Conservation (phyloP, 345 rosid genomes). For the Gossypium thurberi region DNA sequence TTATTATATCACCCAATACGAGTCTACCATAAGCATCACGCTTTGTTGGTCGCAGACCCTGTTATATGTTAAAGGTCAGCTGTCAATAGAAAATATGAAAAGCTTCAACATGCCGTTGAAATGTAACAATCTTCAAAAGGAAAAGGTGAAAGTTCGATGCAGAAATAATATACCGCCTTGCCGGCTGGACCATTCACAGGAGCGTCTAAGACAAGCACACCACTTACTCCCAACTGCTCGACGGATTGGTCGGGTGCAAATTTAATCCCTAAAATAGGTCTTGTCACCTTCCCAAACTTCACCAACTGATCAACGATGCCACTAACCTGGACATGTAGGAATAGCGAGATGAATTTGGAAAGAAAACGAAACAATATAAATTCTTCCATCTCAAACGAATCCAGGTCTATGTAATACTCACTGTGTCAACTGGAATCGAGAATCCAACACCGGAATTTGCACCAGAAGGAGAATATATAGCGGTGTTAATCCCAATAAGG, state of each 20-base stretch:
- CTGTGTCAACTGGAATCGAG: conserved; percentile 96
- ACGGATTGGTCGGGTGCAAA: conserved; percentile 99
- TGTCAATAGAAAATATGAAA: neutral
- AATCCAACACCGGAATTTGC: conserved; percentile 98
- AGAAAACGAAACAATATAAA: neutral
- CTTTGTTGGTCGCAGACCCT: conserved; percentile 80
- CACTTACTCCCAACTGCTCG: conserved; percentile 89
- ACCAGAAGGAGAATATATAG: conserved; percentile 97
- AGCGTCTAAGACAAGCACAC: conserved; percentile 97
- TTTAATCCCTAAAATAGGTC: conserved; percentile 90
- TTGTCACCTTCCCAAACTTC: conserved; percentile 78
- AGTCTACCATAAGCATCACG: conserved; percentile 89
- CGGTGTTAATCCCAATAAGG: conserved; percentile 89
- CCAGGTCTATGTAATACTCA: conserved; percentile 31
- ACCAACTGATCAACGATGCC: conserved; percentile 93
- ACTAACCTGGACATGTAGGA: conserved; percentile 47
- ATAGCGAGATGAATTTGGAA: conserved; percentile 11
- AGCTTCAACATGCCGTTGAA: neutral
- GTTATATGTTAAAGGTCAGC: conserved; percentile 22
- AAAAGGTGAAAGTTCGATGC: neutral
- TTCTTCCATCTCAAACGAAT: conserved; percentile 4
- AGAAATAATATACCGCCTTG: conserved; percentile 60
- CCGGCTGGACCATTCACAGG: conserved; percentile 93
- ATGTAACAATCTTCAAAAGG: neutral
- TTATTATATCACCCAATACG: conserved; percentile 86